Conservation (phyloP, 257 asterid genomes). For the Asclepias syriaca region DNA sequence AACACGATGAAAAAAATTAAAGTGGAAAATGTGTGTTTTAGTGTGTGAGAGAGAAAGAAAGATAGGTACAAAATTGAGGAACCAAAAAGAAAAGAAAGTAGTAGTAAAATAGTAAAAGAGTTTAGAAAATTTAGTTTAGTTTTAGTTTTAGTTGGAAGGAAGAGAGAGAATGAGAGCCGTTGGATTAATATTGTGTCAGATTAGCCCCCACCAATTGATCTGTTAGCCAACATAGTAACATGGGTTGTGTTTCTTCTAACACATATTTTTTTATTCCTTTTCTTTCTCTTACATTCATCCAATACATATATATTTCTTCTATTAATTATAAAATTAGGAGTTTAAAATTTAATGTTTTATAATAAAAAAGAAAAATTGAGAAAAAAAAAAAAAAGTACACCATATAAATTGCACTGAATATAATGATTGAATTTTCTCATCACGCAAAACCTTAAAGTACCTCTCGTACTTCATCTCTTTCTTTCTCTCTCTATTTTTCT, state of each 20-base stretch:
- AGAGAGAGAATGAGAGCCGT: conserved; percentile 9
- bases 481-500: not conserved
- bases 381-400: conserved; percentile 1
- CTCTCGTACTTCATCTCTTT: conserved; percentile 12
- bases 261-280: not conserved
- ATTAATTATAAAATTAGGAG: no score
- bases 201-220: conserved; percentile 40
- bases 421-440: conserved; percentile 57
- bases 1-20: no score
- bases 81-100: not conserved
- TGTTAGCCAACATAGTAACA: conserved; percentile 61
- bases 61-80: no score
- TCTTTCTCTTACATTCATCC: no score
- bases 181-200: conserved; percentile 25
- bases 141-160: no score
- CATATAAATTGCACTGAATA: conserved; percentile 50
- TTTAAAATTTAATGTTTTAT: no score
- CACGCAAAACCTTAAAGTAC: conserved; percentile 74
- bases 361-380: no score
- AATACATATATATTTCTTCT: no score
- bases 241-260: conserved; percentile 36
- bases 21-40: not conserved
- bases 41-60: not conserved
- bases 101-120: not conserved
- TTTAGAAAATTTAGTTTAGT: not conserved